Evolutionary conservation across 371 early-diverging fungal species (phyloP).

Genomic region (Choanephora cucurbitarum): DNA sequence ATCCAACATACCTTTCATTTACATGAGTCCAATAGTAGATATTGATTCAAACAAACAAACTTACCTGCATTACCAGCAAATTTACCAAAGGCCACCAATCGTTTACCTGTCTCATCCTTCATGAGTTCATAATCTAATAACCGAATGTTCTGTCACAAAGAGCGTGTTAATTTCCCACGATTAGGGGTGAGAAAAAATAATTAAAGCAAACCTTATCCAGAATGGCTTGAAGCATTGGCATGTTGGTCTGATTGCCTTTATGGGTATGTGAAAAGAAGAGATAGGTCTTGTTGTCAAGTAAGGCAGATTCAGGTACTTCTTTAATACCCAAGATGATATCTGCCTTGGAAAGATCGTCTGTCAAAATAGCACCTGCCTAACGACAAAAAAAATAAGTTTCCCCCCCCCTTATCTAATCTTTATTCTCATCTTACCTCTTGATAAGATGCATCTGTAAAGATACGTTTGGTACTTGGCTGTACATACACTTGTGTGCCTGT

Average conservation of each 20-base stretch:
- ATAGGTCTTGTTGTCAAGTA: slow-evolving; percentile 90
- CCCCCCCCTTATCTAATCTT: background rate
- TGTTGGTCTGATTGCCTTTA: slow-evolving; percentile 93
- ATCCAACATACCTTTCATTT: slow-evolving; percentile 93
- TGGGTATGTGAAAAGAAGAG: slow-evolving; percentile 97
- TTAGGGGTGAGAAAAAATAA: slow-evolving; percentile 18
- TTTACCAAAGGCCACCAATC: slow-evolving; percentile 90
- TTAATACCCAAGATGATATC: slow-evolving; percentile 97
- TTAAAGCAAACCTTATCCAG: slow-evolving; percentile 75
- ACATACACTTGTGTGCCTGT: slow-evolving; percentile 82
- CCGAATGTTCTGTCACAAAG: slow-evolving; percentile 75
- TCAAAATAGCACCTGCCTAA: slow-evolving; percentile 84
- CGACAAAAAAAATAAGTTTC: background rate
- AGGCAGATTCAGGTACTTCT: slow-evolving; percentile 85
- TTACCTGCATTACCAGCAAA: slow-evolving; percentile 96
- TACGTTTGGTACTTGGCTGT: slow-evolving; percentile 91
- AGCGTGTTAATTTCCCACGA: slow-evolving; percentile 18
- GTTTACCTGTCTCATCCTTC: slow-evolving; percentile 72
- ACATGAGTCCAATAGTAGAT: background rate
- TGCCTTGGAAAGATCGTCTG: slow-evolving; percentile 86
- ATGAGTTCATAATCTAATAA: slow-evolving; percentile 96
- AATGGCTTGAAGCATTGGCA: slow-evolving; percentile 85
- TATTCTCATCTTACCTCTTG: slow-evolving; percentile 70
- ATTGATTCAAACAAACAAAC: slow-evolving; percentile 2
- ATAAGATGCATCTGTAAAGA: slow-evolving; percentile 84